Base-by-base conservation (phyloP, 1,284 basidiomycete species). In the Ceraceosorus bombacis region DNA sequence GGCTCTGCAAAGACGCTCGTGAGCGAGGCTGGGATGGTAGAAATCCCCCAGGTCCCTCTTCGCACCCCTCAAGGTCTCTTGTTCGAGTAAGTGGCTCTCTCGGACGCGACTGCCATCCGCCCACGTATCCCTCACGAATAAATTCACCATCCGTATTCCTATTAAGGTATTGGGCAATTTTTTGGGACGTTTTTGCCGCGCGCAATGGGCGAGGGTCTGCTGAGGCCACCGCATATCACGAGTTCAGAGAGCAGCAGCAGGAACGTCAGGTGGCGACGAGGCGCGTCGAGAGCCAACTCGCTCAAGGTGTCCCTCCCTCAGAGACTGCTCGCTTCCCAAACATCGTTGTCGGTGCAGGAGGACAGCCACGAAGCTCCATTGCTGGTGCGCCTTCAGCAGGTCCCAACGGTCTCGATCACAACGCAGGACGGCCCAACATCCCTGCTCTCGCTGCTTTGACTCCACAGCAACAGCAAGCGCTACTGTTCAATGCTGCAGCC, bases 151-250 rank as follows among this genome's bases (percentile, higher is more conserved):
- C 41, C 7, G 15, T 15, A 10, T 40, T 55, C n/a, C 15, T 41
- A 40, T 40, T 7, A 4, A 46, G 43, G 15, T 77, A 77, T 59
- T 77, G 75, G 75, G 67, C 67, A 56, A 70, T 77, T 53, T 77
- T 77, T 51, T 77, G 75, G 75, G 75, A 77, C 51, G 68, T 74
- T 15, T 77, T 77, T 58, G 68, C 70, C 0, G 67, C 74, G 17
- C 65, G 74, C 4, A 64, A 66, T 0, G 72, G 74, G 6, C 65
- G 69, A 7, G 70, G 70, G 9, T 67, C 64, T 51, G 62, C 56
- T 13, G 69, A 73, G 41, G 72, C 73, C 0, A 62, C 64, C 12
- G 63, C 68, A 4, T 77, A 73, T 55, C 65, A 64, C 41, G 69
- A 74, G 13, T 70, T 70, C 36, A 64, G 72, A 41, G 74, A 74